Evolutionary conservation across 495 filamentous ascomycete species (phyloP), one percentile per base, ranked within the genome.

Genomic region (Rhypophila decipiens): DNA sequence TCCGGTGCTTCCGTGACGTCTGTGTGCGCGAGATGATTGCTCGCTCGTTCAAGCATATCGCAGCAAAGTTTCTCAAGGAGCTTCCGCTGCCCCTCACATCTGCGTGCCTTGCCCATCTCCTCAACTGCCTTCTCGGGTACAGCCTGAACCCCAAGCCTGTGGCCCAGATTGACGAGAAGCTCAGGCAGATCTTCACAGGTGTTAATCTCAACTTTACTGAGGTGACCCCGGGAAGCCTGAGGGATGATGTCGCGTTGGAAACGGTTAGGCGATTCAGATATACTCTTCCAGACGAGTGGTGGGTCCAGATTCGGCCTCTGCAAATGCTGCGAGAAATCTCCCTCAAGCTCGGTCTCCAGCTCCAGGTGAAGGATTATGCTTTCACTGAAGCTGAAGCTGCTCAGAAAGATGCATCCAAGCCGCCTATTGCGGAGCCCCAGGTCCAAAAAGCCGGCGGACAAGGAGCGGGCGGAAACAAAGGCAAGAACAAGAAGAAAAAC

Each of bases 31-130:
- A 99, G 72, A 96, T 96, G 86, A 78, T 97, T 57, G 77, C 87
- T 11, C 82, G 94, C 72, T 82, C 82, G 19, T 95, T 96, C 76
- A 99, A 99, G 78, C 90, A 99, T 67, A 69, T 93, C 51, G 80
- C 87, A 18, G 82, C 87, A 68, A 72, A 76, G 55, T 85, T 91
- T 60, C 71, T 97, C 50, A 82, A 86, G 50, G 79, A 85, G 40
- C 68, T 97, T n/a, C 87, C 94, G 12, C 71, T 82, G 44, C 79
- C 84, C 5, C 80, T 96, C 43, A 80, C 84, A 20, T 74, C 86
- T 21, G 71, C 85, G 18, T 91, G 86, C 64, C 63, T 91, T 51
- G 72, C 89, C 8, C 94, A 99, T 64, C 73, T 99, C 48, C 75
- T 97, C 61, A 99, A 99, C 74, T 97, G 94, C 67, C 72, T 99